Evolutionary conservation across 106 monocot species (phyloP).

Genomic region (Ottelia alismoides): DNA sequence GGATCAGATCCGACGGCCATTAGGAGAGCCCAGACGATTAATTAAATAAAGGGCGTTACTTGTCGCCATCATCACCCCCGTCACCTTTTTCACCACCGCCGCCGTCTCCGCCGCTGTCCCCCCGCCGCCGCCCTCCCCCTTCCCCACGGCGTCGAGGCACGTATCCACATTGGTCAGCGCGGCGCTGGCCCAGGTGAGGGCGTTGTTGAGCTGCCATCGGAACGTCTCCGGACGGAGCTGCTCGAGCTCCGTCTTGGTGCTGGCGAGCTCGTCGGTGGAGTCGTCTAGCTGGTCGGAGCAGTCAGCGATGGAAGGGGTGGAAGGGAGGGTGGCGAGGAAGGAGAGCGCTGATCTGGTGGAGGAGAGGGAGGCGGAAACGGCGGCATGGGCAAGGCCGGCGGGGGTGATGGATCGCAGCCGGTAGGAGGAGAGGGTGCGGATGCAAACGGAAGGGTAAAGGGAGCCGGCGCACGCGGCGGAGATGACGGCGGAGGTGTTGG

Average conservation of each 20-base stretch:
- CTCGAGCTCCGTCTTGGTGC: constrained; percentile 17
- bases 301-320: constrained; percentile 14
- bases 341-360: not conserved
- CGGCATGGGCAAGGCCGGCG: constrained; percentile 13
- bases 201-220: constrained; percentile 25
- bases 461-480: constrained; percentile 13
- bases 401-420: constrained; percentile 8
- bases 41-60: constrained; percentile 35
- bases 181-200: constrained; percentile 38
- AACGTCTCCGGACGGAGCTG: constrained; percentile 10
- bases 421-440: constrained; percentile 11
- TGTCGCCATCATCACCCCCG: constrained; percentile 11
- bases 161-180: constrained; percentile 34
- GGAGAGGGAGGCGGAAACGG: constrained; percentile 14
- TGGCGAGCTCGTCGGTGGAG: constrained; percentile 21
- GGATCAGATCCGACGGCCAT: not conserved
- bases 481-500: constrained; percentile 4
- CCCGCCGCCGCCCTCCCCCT: not conserved
- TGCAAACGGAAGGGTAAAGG: constrained; percentile 18
- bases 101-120: constrained; percentile 4
- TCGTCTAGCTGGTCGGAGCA: constrained; percentile 25
- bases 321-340: constrained; percentile 11
- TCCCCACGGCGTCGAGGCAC: constrained; percentile 7
- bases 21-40: constrained; percentile 7
- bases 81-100: constrained; percentile 13